These are phyloP conservation scores for Capsicum baccatum DNA, from an alignment of 257 asterid genomes.

Conservation along the genomic window DNA sequence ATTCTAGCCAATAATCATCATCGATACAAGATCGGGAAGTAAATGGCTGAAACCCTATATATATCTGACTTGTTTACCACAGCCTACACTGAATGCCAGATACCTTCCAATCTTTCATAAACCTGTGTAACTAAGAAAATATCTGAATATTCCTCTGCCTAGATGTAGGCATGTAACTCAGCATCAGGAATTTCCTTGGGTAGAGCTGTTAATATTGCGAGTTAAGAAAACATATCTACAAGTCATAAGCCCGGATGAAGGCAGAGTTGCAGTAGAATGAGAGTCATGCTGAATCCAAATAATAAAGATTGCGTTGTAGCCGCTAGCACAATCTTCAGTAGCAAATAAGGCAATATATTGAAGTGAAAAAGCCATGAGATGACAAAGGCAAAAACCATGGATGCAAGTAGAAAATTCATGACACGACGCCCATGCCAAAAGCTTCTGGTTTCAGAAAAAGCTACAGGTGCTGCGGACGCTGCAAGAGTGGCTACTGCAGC, in stretches of 20 bases:
- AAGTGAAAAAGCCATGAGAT: slow-evolving; percentile 35
- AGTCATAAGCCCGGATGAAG: background rate
- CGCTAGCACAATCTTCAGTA: background rate
- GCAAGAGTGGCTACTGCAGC: slow-evolving; percentile 11
- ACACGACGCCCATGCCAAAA: slow-evolving; percentile 32
- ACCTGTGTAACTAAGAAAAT: background rate
- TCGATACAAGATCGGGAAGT: background rate
- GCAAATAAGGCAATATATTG: slow-evolving; percentile 22
- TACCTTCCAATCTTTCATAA: background rate
- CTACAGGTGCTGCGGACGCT: background rate
- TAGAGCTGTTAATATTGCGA: background rate
- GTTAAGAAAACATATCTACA: background rate
- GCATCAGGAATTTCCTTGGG: background rate
- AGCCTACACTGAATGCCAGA: background rate
- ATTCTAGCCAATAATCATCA: slow-evolving; percentile 5
- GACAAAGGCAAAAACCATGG: slow-evolving; percentile 36
- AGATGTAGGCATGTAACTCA: background rate
- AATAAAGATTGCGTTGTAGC: background rate
- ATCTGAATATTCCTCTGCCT: background rate
- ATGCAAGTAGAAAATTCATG: slow-evolving; percentile 32
- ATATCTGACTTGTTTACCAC: too few relatives aligned
- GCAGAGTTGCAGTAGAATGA: background rate
- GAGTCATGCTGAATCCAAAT: background rate
- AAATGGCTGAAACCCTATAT: background rate
- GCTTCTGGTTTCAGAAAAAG: background rate